Conservation (phyloP, 202 grass and related monocot species). For the Schoenoplectus tabernaemontani region DNA sequence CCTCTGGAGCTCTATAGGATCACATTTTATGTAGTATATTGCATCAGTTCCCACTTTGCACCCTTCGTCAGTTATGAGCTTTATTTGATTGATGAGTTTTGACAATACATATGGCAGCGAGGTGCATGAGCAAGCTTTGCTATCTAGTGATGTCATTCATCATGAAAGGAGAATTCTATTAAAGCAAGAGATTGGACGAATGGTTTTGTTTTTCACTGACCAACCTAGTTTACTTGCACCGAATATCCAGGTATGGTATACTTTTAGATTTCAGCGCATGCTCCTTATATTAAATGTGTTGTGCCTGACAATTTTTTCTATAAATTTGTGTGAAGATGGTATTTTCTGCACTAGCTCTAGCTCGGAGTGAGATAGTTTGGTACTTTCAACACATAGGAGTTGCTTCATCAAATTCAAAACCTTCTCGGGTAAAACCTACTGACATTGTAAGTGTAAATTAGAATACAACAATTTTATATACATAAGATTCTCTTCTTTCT, state of each 20-base stretch:
- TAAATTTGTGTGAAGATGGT: constrained; percentile 60
- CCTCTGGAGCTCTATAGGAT: neutral
- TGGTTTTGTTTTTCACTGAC: constrained; percentile 98
- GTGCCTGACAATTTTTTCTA: neutral
- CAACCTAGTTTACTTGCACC: constrained; percentile 96
- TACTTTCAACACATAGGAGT: constrained; percentile 93
- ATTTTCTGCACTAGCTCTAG: constrained; percentile 94
- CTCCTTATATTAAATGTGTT: constrained; percentile 3
- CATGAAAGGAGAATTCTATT: constrained; percentile 96
- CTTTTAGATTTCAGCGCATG: constrained; percentile 19
- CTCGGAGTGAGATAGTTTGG: constrained; percentile 88
- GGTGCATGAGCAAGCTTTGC: constrained; percentile 86
- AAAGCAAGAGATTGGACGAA: constrained; percentile 93
- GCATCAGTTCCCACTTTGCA: neutral
- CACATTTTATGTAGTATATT: neutral
- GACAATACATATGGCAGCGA: constrained; percentile 45
- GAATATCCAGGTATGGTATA: constrained; percentile 74
- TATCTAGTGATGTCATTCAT: constrained; percentile 66
- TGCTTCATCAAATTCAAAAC: constrained; percentile 66
- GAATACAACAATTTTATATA: constrained; percentile 13
- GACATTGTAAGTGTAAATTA: constrained; percentile 63
- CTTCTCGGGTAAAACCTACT: constrained; percentile 56
- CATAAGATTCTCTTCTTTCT: constrained; percentile 17
- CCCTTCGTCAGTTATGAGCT: neutral
- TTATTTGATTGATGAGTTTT: neutral